Evolutionary conservation across 306 rosid species (phyloP).

Genomic region (Fagus crenata): DNA sequence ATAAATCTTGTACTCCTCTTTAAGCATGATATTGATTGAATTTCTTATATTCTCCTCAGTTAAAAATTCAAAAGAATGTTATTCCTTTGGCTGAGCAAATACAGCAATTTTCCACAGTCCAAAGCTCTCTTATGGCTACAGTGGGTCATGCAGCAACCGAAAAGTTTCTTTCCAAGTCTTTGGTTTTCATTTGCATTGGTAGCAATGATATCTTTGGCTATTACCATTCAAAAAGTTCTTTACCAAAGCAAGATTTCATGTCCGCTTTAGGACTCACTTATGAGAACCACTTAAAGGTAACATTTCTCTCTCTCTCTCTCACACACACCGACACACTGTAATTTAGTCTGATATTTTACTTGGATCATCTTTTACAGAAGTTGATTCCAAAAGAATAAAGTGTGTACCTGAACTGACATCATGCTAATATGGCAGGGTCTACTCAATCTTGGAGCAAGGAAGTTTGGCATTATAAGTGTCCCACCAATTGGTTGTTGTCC

Average conservation of each 20-base stretch:
- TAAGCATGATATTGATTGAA: no score
- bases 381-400: no score
- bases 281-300: conserved; percentile 27
- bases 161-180: conserved; percentile 14
- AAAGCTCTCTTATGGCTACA: neutral
- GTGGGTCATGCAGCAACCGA: conserved; percentile 11
- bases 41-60: conserved; percentile 5
- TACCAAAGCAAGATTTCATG: conserved; percentile 13
- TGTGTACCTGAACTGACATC: no score
- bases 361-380: no score
- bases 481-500: conserved; percentile 36
- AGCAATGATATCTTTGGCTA: conserved; percentile 31
- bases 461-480: conserved; percentile 34
- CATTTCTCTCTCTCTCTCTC: neutral
- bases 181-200: conserved; percentile 35
- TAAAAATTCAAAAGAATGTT: conserved; percentile 5
- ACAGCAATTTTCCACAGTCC: conserved; percentile 16
- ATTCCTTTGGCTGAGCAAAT: conserved; percentile 28
- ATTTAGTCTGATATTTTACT: no score
- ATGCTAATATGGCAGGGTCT: conserved; percentile 20
- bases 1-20: no score
- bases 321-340: no score
- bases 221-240: conserved; percentile 23
- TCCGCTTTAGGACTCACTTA: conserved; percentile 18
- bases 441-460: conserved; percentile 30